A percentile compares a stretch with the other conserved stretches of the same genome.
These are phyloP conservation scores for Athelia sp. DNA, from an alignment of 1,284 basidiomycete species.

Conservation along the genomic window DNA sequence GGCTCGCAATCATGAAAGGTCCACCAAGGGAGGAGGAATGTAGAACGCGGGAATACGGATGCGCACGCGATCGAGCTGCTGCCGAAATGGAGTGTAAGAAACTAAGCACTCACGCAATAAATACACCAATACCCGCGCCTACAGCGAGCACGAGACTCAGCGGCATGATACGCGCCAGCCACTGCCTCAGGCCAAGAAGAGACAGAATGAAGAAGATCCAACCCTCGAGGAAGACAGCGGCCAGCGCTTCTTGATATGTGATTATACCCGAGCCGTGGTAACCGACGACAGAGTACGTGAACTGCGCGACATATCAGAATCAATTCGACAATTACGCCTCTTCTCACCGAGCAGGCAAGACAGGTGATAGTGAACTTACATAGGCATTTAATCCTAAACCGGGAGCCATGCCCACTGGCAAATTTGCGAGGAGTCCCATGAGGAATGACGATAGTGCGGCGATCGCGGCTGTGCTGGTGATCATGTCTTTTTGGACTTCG, in stretches of 20 bases:
- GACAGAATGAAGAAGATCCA: conserved; percentile 86
- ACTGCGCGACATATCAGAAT: conserved; percentile 36
- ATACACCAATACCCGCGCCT: conserved; percentile 84
- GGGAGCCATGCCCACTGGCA: conserved; percentile 79
- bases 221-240: conserved; percentile 87
- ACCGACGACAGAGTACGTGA: conserved; percentile 86
- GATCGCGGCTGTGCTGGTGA: conserved; percentile 77
- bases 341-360: background rate
- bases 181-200: conserved; percentile 83
- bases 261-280: conserved; percentile 76
- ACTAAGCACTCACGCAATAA: conserved; percentile 56
- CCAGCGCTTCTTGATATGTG: conserved; percentile 78
- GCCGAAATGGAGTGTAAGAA: background rate
- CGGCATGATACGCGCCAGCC: conserved; percentile 86
- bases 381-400: conserved; percentile 84
- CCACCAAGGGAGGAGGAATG: conserved; percentile 1
- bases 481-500: conserved; percentile 68
- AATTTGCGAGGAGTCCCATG: conserved; percentile 82
- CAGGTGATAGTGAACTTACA: no score
- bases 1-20: conserved; percentile 6
- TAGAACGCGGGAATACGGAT: background rate
- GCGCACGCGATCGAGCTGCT: background rate
- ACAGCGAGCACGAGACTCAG: conserved; percentile 83
- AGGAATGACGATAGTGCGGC: conserved; percentile 72
- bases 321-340: no score